Evolutionary conservation across 768 basidiomycete genomes (phyloP).

Genomic region (Daedaleopsis sinensis): DNA sequence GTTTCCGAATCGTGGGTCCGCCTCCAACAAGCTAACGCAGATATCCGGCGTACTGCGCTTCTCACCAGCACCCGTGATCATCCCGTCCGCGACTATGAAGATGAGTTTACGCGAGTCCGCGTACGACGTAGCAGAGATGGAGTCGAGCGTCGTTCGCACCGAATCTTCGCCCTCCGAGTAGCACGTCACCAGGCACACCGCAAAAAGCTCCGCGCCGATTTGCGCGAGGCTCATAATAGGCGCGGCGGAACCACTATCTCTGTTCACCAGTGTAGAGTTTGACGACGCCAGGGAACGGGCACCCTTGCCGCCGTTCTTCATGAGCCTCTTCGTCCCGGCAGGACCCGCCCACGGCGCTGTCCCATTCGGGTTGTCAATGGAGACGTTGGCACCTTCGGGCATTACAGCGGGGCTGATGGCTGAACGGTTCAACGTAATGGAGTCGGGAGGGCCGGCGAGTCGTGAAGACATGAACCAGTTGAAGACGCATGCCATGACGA

Average conservation of each 20-base stretch:
- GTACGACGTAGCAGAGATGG: constrained; percentile 88
- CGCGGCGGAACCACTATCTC: constrained; percentile 37
- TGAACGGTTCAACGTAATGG: constrained; percentile 70
- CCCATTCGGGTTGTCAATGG: constrained; percentile 88
- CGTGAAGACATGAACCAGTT: constrained; percentile 92
- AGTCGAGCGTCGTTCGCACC: constrained; percentile 88
- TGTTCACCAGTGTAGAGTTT: constrained; percentile 56
- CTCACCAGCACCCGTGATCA: constrained; percentile 98
- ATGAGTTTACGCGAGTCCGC: constrained; percentile 91
- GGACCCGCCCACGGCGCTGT: constrained; percentile 92
- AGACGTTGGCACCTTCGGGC: constrained; percentile 94
- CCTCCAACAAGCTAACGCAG: constrained; percentile 88
- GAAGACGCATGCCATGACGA: constrained; percentile 95
- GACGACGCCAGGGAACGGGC: constrained; percentile 56
- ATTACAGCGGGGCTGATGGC: constrained; percentile 95
- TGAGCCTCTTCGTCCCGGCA: constrained; percentile 51
- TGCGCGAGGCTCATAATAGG: constrained; percentile 84
- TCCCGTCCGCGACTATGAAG: constrained; percentile 95
- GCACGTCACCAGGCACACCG: constrained; percentile 94
- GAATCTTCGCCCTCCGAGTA: constrained; percentile 98
- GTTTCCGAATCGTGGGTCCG: constrained; percentile 94
- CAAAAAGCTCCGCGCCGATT: constrained; percentile 94
- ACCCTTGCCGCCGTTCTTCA: constrained; percentile 47
- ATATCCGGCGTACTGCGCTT: constrained; percentile 96
- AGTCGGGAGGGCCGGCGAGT: constrained; percentile 77